Evolutionary conservation across 139 green algal genomes (phyloP).

Genomic region (Edaphochlamys debaryana): DNA sequence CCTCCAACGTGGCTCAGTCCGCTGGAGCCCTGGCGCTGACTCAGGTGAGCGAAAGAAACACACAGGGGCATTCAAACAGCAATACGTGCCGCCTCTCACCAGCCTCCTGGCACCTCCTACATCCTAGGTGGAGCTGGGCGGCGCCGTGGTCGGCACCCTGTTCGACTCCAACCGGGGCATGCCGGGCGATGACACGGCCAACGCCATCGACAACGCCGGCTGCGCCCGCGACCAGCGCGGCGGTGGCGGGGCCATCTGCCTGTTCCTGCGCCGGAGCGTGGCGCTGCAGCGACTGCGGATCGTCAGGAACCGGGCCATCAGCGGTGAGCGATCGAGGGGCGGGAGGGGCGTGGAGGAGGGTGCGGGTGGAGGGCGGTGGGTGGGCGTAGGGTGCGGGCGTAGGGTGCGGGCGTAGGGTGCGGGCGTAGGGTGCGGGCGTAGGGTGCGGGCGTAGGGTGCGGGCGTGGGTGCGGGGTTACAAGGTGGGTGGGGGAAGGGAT

Average conservation of each 20-base stretch:
- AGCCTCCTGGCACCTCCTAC: too few species aligned
- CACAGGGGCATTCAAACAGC: too few species aligned
- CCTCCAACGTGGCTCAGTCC: neutral
- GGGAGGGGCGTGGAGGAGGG: too few species aligned
- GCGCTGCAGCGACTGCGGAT: neutral
- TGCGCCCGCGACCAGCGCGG: slow-evolving; percentile 1
- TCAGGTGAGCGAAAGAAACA: neutral
- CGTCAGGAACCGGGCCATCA: slow-evolving; percentile 1
- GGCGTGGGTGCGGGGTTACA: too few species aligned
- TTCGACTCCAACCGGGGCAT: neutral
- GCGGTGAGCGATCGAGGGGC: too few species aligned
- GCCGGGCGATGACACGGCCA: neutral
- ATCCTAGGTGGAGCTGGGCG: neutral
- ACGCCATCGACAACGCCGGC: neutral
- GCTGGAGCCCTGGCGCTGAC: neutral
- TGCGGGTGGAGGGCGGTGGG: too few species aligned
- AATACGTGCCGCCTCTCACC: too few species aligned
- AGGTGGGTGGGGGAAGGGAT: too few species aligned
- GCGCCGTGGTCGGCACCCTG: neutral
- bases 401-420: too few species aligned
- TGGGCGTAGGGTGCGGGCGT: too few species aligned
- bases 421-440: too few species aligned
- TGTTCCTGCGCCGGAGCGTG: neutral
- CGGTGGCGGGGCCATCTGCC: slow-evolving; percentile 3
- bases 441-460: too few species aligned